Base-by-base conservation (phyloP, 495 filamentous ascomycete genomes). In the Aspergillus bridgeri region DNA sequence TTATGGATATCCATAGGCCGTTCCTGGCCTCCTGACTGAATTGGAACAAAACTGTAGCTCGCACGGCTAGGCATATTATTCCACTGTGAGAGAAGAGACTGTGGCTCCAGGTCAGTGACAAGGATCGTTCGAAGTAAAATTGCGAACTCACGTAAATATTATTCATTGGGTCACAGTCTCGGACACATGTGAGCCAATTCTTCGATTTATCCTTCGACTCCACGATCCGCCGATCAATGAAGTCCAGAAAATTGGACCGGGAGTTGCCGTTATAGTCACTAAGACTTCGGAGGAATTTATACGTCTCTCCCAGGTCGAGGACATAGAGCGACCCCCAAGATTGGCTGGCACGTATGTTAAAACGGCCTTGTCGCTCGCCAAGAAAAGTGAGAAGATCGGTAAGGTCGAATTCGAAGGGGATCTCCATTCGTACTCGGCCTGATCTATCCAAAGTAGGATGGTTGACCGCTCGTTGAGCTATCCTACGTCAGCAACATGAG, bases 51-150 rank as follows among this genome's bases (percentile, higher is more conserved):
- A 27, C 71, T 75, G 56, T 81, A 81, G 44, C 69, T 66, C 9
- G 77, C 77, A 21, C 78, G 75, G 51, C 77, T 79, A 11, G 78
- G 78, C 78, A 81, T 81, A 61, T 79, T 78, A 61, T 79, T 79
- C 77, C 77, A 79, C 51, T 69, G 69, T 13, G 75, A 77, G 13
- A 79, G 75, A 5, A 76, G 62, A 45, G 75, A 67, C 78, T 81
- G 47, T 23, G 1, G 22, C 29, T 57, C 25, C n/a, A 61, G 21
- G 52, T 64, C 19, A 68, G 56, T 42, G 8, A 33, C 2, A 5
- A 0, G 21, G n/a, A 23, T 42, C 20, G 7, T 43, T n/a, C 17
- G 3, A 22, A n/a, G n/a, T 25, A 8, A 46, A n/a, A 22, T 1
- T 27, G 21, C 13, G 0, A 33, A 76, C 75, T 69, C 58, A 77